Conservation (phyloP, 164 flowering plant genomes). For the Macadamia tetraphylla region DNA sequence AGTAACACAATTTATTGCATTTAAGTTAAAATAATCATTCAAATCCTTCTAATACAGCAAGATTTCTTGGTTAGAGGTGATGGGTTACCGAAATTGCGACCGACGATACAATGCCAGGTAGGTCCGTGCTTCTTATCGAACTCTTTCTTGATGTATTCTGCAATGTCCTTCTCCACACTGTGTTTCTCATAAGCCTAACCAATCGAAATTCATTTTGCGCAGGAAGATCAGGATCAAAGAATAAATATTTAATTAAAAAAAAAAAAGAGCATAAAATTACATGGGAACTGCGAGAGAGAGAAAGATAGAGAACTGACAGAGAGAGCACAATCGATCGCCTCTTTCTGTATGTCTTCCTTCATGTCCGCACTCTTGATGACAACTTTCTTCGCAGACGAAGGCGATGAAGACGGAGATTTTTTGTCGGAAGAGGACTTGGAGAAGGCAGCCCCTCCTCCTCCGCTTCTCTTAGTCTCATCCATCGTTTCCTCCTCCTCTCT, state of each 20-base stretch:
- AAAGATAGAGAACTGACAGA: slow-evolving; percentile 30
- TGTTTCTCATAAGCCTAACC: slow-evolving; percentile 86
- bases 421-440: slow-evolving; percentile 35
- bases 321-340: slow-evolving; percentile 79
- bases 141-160: slow-evolving; percentile 93
- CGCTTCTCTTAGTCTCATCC: slow-evolving; percentile 15
- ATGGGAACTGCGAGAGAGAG: background rate
- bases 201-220: background rate
- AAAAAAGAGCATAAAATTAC: background rate
- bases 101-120: slow-evolving; percentile 99
- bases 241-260: no score
- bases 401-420: slow-evolving; percentile 10
- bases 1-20: no score
- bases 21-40: no score
- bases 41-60: no score
- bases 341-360: slow-evolving; percentile 87
- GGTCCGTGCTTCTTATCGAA: slow-evolving; percentile 93
- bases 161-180: slow-evolving; percentile 90
- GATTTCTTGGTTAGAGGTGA: background rate
- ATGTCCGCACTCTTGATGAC: slow-evolving; percentile 92
- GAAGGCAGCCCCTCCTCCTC: slow-evolving; percentile 2
- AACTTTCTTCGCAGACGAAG: slow-evolving; percentile 40
- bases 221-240: background rate
- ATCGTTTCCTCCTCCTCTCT: background rate
- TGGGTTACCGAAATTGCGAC: slow-evolving; percentile 86